Evolutionary conservation across 148 eudicot genomes (phyloP).

Genomic region (Arctostaphylos glauca): DNA sequence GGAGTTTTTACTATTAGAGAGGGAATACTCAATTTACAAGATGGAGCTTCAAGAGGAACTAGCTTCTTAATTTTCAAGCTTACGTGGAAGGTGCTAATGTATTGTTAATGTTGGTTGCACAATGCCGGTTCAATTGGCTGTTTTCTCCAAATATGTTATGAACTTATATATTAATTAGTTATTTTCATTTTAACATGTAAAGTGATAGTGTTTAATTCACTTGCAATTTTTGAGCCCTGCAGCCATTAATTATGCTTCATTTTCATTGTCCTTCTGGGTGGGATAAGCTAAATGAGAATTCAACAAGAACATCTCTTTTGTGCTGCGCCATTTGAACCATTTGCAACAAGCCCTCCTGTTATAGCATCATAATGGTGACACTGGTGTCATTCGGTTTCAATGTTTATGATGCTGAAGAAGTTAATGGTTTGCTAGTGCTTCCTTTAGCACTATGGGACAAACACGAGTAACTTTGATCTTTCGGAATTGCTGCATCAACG

Average conservation of each 20-base stretch:
- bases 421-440: neutral
- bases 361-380: neutral
- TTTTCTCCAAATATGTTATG: too few species aligned
- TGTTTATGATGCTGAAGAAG: neutral
- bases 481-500: too few species aligned
- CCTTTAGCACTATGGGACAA: neutral
- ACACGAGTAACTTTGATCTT: neutral
- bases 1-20: slow-evolving; percentile 85
- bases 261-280: too few species aligned
- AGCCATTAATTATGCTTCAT: too few species aligned
- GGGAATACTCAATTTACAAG: slow-evolving; percentile 66
- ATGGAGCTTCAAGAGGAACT: slow-evolving; percentile 66
- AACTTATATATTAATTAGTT: neutral
- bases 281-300: too few species aligned
- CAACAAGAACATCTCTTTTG: too few species aligned
- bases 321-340: too few species aligned
- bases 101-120: slow-evolving; percentile 1
- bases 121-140: neutral
- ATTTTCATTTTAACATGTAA: neutral
- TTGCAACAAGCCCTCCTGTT: neutral
- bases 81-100: slow-evolving; percentile 12
- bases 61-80: slow-evolving; percentile 25
- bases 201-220: neutral
- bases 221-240: too few species aligned
- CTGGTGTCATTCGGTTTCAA: neutral